Percentiles rank a stretch among this genome's conserved stretches.
Evolutionary conservation across 805 yeast genomes (phyloP).

Genomic region (Pichia sporocuriosa): DNA sequence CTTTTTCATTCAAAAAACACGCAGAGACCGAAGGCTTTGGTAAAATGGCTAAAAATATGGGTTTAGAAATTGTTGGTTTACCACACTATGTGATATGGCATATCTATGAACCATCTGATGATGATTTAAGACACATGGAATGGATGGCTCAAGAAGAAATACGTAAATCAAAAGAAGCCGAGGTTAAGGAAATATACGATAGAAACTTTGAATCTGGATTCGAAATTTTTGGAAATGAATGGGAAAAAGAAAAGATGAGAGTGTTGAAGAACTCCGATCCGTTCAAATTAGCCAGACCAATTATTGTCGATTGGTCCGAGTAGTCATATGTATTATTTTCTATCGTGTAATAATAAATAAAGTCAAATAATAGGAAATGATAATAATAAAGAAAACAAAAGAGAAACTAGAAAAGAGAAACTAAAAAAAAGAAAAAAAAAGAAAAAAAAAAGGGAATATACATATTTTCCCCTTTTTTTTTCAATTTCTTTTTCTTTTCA

Average conservation of each 20-base stretch:
- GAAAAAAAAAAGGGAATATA: background rate
- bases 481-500: background rate
- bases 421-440: too few relatives aligned
- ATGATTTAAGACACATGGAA: constrained; percentile 77
- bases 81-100: constrained; percentile 98
- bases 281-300: constrained; percentile 35
- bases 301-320: constrained; percentile 66
- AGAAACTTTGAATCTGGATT: constrained; percentile 74
- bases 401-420: background rate
- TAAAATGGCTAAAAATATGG: constrained; percentile 80
- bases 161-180: constrained; percentile 54
- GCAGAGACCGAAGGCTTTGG: constrained; percentile 99
- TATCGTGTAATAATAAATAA: background rate
- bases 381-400: background rate
- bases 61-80: constrained; percentile 77
- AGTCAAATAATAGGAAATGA: background rate
- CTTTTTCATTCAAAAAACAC: constrained; percentile 90
- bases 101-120: constrained; percentile 89
- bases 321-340: background rate
- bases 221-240: constrained; percentile 62
- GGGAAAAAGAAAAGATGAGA: constrained; percentile 65
- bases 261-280: constrained; percentile 75
- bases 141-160: constrained; percentile 82
- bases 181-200: constrained; percentile 57
- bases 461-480: background rate